These are phyloP conservation scores for Picea sitchensis DNA, from an alignment of 75 land plant genomes.

Conservation along the genomic window DNA sequence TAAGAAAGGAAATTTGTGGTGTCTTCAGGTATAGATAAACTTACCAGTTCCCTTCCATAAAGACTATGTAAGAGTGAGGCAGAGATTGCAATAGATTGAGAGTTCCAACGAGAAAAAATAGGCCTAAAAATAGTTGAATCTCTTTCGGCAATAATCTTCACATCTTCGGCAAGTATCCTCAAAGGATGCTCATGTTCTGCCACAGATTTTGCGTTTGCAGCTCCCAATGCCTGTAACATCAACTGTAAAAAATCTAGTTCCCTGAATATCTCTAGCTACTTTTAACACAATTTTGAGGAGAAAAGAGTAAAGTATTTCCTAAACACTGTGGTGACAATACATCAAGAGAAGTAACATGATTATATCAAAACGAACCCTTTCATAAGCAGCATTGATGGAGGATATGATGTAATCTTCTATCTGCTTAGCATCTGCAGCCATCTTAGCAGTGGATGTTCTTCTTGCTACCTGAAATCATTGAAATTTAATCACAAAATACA, in stretches of 20 bases:
- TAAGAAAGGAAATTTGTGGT: background rate
- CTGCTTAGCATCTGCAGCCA: constrained; percentile 32
- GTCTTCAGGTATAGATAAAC: constrained; percentile 33
- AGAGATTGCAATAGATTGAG: constrained; percentile 52
- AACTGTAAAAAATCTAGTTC: background rate
- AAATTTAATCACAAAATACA: no score
- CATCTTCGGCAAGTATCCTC: constrained; percentile 62
- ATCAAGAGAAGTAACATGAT: background rate
- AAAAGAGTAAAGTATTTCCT: background rate
- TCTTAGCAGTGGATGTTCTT: background rate
- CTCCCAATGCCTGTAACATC: constrained; percentile 30
- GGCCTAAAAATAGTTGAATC: constrained; percentile 62
- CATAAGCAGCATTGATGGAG: constrained; percentile 65
- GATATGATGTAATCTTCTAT: constrained; percentile 52
- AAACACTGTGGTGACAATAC: background rate
- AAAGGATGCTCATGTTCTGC: constrained; percentile 52
- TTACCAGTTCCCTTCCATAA: constrained; percentile 51
- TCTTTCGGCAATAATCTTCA: constrained; percentile 55
- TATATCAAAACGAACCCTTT: constrained; percentile 38
- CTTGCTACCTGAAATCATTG: background rate
- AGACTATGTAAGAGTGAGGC: constrained; percentile 39
- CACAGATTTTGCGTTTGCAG: constrained; percentile 36
- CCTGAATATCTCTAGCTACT: background rate
- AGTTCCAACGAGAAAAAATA: constrained; percentile 53
- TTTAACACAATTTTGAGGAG: background rate